Conservation (phyloP, 305 asterid genomes). For the Solanum hybrid region DNA sequence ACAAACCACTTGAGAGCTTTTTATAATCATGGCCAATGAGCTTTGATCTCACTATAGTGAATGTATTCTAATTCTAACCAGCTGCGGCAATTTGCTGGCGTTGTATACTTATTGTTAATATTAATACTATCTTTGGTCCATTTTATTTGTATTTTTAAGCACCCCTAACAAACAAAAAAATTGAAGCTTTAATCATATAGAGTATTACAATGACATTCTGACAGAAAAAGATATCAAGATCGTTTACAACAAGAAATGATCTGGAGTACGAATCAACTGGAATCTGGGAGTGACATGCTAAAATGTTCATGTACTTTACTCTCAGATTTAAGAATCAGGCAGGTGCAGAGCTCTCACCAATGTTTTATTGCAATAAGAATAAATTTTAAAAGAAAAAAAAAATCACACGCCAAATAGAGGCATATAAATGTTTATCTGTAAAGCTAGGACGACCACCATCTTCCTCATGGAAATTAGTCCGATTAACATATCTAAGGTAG, state of each 20-base stretch:
- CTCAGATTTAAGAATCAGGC: neutral
- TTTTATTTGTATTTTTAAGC: neutral
- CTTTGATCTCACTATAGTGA: neutral
- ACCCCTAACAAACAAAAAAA: neutral
- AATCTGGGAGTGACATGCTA: neutral
- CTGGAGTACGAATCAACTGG: neutral
- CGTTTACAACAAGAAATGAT: neutral
- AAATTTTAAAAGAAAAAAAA: neutral
- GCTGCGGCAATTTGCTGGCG: neutral
- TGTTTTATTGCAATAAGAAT: neutral
- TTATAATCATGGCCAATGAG: neutral
- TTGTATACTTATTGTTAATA: neutral
- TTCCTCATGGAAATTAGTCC: neutral
- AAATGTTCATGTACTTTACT: neutral
- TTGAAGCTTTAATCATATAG: neutral
- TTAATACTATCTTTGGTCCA: neutral
- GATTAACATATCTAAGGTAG: neutral
- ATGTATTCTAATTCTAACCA: neutral
- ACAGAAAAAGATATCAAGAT: neutral
- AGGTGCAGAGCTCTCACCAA: neutral
- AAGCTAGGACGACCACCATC: slow-evolving; percentile 78
- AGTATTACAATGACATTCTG: neutral
- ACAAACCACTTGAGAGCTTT: neutral
- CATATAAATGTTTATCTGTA: slow-evolving; percentile 20
- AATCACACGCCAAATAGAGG: neutral